A percentile compares a stretch with the other conserved stretches of the same genome.
Conservation (phyloP, 2,329 filamentous ascomycete genomes). For the Rhinocladiella mackenziei region DNA sequence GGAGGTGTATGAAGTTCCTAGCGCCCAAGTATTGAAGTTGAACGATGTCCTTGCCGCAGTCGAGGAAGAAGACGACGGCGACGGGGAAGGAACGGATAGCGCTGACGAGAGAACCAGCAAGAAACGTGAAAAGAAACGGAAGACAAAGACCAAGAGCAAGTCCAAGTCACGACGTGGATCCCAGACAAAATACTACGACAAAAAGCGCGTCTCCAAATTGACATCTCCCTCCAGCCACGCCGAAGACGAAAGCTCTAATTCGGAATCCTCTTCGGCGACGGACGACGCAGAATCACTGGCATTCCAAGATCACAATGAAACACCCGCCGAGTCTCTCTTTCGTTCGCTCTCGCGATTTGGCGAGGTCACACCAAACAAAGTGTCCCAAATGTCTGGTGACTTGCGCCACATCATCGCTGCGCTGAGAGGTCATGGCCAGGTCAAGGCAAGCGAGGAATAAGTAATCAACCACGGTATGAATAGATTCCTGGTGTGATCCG, state of each 20-base stretch:
- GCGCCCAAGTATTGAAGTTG: neutral
- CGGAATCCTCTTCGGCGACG: neutral
- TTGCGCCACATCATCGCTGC: constrained; percentile 4
- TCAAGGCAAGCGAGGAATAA: too few species aligned
- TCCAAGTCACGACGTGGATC: constrained; percentile 4
- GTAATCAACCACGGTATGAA: too few species aligned
- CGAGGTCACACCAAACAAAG: neutral
- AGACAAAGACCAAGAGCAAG: neutral
- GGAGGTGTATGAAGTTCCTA: constrained; percentile 18
- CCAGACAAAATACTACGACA: constrained; percentile 1
- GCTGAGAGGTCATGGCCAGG: too few species aligned
- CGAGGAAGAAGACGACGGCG: constrained; percentile 6
- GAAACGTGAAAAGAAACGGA: neutral
- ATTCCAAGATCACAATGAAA: constrained; percentile 2
- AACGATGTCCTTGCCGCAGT: constrained; percentile 13
- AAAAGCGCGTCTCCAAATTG: neutral
- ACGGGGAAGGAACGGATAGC: constrained; percentile 33
- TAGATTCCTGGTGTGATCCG: too few species aligned
- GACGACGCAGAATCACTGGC: neutral
- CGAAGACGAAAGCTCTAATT: neutral
- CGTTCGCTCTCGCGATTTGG: constrained; percentile 2
- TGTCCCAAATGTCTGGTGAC: neutral
- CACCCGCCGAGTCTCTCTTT: constrained; percentile 1
- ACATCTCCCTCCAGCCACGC: neutral
- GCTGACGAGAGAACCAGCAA: constrained; percentile 22